Conservation (phyloP, 2,329 filamentous ascomycete species). For the Samsoniella hepiali region DNA sequence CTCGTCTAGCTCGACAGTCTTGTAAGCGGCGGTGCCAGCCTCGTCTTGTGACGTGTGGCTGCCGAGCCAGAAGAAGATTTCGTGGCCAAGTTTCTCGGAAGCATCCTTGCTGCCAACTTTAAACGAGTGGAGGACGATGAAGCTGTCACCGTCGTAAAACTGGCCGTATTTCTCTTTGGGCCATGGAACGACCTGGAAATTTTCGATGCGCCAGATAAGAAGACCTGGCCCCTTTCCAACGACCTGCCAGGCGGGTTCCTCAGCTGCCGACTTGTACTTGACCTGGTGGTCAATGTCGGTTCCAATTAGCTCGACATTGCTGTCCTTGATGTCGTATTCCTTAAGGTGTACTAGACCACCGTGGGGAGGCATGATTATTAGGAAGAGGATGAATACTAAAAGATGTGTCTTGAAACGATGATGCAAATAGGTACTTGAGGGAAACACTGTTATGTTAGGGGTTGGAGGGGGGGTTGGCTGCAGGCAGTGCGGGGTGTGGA, state of each 20-base stretch:
- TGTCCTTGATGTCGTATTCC: constrained; percentile 65
- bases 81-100: constrained; percentile 50
- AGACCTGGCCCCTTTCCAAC: constrained; percentile 54
- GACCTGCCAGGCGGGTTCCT: constrained; percentile 64
- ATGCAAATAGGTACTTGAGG: background rate
- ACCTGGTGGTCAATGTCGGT: constrained; percentile 63
- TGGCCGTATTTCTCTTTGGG: constrained; percentile 54
- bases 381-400: background rate
- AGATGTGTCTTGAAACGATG: background rate
- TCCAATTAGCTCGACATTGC: constrained; percentile 64
- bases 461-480: constrained; percentile 13
- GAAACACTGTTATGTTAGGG: background rate
- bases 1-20: constrained; percentile 68
- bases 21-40: constrained; percentile 66
- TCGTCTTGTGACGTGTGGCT: constrained; percentile 64
- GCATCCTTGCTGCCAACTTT: constrained; percentile 45
- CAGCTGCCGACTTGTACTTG: constrained; percentile 62
- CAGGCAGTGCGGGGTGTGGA: constrained; percentile 1
- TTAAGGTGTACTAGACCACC: constrained; percentile 60
- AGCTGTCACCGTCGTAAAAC: constrained; percentile 67
- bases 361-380: constrained; percentile 54
- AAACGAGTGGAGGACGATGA: constrained; percentile 61
- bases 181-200: constrained; percentile 63
- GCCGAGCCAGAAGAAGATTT: constrained; percentile 70
- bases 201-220: constrained; percentile 63